Conservation (phyloP, 2,329 filamentous ascomycete species). For the Calonectria naviculata region DNA sequence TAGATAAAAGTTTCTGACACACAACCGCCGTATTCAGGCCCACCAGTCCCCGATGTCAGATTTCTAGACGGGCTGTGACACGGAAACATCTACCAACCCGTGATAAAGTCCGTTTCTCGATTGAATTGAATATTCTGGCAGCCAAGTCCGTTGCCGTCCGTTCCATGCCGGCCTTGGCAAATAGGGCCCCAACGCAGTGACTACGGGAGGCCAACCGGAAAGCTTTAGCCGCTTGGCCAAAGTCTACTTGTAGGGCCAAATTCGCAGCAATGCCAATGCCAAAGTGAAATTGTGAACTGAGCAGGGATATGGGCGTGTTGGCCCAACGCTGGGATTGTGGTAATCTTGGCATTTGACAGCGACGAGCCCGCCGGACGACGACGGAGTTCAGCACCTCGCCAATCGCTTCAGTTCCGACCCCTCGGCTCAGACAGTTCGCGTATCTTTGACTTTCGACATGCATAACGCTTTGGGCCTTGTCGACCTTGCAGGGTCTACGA, state of each 20-base stretch:
- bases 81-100: not conserved
- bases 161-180: not conserved
- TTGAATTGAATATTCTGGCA: not conserved
- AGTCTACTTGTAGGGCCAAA: not conserved
- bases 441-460: slow-evolving; percentile 1
- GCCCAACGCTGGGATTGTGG: not conserved
- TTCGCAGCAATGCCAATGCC: not conserved
- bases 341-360: not conserved
- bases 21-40: not conserved
- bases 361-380: not conserved
- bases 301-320: not conserved
- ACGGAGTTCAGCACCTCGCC: not conserved
- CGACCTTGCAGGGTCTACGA: not conserved
- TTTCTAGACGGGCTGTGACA: not conserved
- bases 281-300: not conserved
- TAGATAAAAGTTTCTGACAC: not conserved
- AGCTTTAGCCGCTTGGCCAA: not conserved
- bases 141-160: not conserved
- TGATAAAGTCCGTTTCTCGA: not conserved
- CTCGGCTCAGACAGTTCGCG: not conserved
- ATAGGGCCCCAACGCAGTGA: not conserved
- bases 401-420: not conserved
- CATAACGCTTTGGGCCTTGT: not conserved
- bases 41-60: not conserved
- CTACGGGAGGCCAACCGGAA: not conserved